phyloP scores from a whole-genome alignment of 225 moss, liverwort and hornwort genomes.

The Lunularia cruciata region DNA sequence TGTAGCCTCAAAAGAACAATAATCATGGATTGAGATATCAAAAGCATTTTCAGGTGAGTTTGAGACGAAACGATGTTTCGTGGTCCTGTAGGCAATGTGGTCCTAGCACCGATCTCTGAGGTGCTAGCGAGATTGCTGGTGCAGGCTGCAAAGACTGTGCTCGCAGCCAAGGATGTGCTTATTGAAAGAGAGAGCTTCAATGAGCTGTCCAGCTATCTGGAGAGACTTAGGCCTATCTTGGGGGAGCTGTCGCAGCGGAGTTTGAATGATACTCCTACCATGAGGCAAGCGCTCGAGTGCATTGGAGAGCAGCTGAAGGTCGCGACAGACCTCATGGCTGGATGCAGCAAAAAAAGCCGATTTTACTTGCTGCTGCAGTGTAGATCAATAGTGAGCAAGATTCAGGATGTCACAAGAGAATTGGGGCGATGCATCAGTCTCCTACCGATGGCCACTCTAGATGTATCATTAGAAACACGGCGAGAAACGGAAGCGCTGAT shows the following conservation, averaged over 20 bases:
- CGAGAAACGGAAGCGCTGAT: conserved; percentile 57
- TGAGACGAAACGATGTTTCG: conserved; percentile 51
- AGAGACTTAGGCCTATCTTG: conserved; percentile 61
- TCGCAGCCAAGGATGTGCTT: conserved; percentile 60
- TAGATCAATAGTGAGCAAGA: conserved; percentile 64
- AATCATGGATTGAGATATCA: neutral
- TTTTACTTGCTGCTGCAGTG: conserved; percentile 78
- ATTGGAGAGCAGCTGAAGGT: conserved; percentile 61
- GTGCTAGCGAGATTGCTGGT: conserved; percentile 65
- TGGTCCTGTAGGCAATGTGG: conserved; percentile 52
- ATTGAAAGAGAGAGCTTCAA: conserved; percentile 73
- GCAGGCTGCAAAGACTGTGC: conserved; percentile 54
- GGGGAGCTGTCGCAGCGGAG: conserved; percentile 56
- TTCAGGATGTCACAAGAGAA: conserved; percentile 68
- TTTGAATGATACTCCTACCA: conserved; percentile 57
- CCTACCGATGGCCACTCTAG: conserved; percentile 63
- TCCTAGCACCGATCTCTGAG: conserved; percentile 56
- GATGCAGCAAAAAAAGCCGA: conserved; percentile 62
- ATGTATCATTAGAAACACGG: conserved; percentile 54
- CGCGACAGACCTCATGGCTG: conserved; percentile 49
- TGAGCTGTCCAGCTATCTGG: conserved; percentile 59
- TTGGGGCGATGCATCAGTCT: conserved; percentile 65
- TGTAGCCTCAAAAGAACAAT: neutral
- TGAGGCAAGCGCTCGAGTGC: conserved; percentile 60
- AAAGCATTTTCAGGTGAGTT: neutral